Base-by-base conservation (phyloP, 495 filamentous ascomycete genomes). In the Talaromyces liani region DNA sequence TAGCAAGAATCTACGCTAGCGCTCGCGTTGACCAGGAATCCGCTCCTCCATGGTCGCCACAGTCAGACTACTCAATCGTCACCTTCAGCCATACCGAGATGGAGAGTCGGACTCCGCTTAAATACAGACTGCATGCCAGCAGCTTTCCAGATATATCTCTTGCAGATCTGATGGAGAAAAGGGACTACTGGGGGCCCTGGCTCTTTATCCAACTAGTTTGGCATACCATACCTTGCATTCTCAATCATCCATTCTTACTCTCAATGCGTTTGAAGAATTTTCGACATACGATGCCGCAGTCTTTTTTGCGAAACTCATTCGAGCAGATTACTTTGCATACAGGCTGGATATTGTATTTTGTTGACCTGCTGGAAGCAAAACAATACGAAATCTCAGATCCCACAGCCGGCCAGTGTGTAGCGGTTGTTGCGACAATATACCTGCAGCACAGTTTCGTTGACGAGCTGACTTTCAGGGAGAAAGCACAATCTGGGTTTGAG, bases 161-260 rank as follows among this genome's bases (percentile, higher is more conserved):
- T 0, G 68, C 68, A 3, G 70, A 76, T 14, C 65, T 80, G 24
- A 67, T 77, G 20, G 63, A 70, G 12, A 69, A 70, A 61, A 71
- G 78, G 3, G 72, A 75, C 36, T 79, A 78, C 60, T 80, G 78
- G 77, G 72, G 72, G 0, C 77, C 78, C 10, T 80, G 76, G 75
- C 62, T 80, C 8, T 78, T 77, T 49, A 69, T 76, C 24, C 78
- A 80, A 61, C 67, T 79, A 4, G 64, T 72, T 1, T 80, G 73
- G 67, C 76, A 77, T 65, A 72, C 78, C 3, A 75, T 78, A 18
- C 71, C 76, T 3, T 77, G 73, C 61, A 56, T 80, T 2, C 64
- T 79, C 12, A 79, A 79, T 53, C 78, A 80, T 60, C 77, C 78
- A 1, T 73, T 80, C 45, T 67, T 80, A 8, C 64, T 80, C 7